Conservation (phyloP, 1,284 basidiomycete genomes). For the Cutaneotrichosporon curvatum region DNA sequence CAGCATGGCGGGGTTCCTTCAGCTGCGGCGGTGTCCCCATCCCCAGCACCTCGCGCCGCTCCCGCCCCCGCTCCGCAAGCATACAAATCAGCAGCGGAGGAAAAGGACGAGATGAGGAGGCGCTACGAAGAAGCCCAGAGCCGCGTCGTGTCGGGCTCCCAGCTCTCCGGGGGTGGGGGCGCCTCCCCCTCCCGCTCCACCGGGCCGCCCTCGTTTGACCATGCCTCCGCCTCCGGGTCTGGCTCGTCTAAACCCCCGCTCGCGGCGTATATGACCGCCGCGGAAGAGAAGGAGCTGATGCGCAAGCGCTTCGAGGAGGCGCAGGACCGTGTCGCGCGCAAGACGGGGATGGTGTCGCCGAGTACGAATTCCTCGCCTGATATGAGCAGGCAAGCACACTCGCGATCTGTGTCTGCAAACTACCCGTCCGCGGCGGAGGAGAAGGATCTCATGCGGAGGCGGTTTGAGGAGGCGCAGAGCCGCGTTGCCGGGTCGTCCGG, state of each 20-base stretch:
- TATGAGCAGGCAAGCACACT: too few species aligned
- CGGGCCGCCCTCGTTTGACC: too few species aligned
- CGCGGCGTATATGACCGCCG: constrained; percentile 10
- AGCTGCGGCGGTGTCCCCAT: too few species aligned
- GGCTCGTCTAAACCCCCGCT: background rate
- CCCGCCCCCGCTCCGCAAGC: background rate
- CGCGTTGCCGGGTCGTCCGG: constrained; percentile 7
- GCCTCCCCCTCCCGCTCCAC: background rate
- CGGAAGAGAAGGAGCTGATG: constrained; percentile 21
- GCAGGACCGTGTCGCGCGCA: constrained; percentile 47
- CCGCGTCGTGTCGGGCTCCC: background rate
- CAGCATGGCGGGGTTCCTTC: background rate
- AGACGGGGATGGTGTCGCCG: too few species aligned
- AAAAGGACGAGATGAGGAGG: constrained; percentile 30
- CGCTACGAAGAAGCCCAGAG: constrained; percentile 28
- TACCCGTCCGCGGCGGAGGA: constrained; percentile 19
- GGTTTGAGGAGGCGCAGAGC: constrained; percentile 50
- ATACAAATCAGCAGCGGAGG: constrained; percentile 26
- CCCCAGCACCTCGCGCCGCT: too few species aligned
- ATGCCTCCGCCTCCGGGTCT: background rate
- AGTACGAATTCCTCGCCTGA: background rate
- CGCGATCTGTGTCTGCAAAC: background rate
- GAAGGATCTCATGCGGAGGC: constrained; percentile 22
- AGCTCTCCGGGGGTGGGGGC: too few species aligned
- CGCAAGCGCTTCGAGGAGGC: constrained; percentile 36